Conservation (phyloP, 805 yeast species). For the Hanseniaspora valbyensis region DNA sequence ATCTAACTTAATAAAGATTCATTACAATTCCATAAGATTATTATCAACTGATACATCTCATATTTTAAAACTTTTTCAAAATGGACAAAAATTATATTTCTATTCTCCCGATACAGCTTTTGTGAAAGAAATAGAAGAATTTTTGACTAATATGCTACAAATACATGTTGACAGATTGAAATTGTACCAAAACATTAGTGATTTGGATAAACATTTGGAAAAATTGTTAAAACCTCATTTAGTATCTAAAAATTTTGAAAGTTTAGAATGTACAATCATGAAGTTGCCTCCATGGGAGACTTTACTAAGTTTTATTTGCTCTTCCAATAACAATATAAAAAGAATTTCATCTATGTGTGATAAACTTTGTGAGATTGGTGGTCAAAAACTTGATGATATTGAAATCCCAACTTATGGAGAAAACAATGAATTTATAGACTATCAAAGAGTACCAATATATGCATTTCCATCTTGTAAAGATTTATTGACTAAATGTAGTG, state of each 20-base stretch:
- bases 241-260: not conserved
- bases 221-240: not conserved
- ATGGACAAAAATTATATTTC: not conserved
- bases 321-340: conserved; percentile 90
- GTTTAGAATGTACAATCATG: conserved; percentile 41
- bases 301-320: conserved; percentile 78
- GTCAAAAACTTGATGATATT: conserved; percentile 37
- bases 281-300: conserved; percentile 98
- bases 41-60: not conserved
- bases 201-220: conserved; percentile 2
- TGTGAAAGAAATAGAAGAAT: not conserved
- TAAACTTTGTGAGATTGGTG: conserved; percentile 58
- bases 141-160: conserved; percentile 7
- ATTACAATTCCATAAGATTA: conserved; percentile 2
- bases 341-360: conserved; percentile 91
- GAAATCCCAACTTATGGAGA: conserved; percentile 4
- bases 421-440: conserved; percentile 28
- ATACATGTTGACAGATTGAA: conserved; percentile 1
- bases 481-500: conserved; percentile 36
- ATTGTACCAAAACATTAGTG: conserved; percentile 1
- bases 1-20: not conserved
- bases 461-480: conserved; percentile 62
- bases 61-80: conserved; percentile 6
- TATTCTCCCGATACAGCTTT: not conserved
- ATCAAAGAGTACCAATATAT: conserved; percentile 34